Evolutionary conservation across 805 yeast genomes (phyloP).

Genomic region (Monosporozyma solicola): DNA sequence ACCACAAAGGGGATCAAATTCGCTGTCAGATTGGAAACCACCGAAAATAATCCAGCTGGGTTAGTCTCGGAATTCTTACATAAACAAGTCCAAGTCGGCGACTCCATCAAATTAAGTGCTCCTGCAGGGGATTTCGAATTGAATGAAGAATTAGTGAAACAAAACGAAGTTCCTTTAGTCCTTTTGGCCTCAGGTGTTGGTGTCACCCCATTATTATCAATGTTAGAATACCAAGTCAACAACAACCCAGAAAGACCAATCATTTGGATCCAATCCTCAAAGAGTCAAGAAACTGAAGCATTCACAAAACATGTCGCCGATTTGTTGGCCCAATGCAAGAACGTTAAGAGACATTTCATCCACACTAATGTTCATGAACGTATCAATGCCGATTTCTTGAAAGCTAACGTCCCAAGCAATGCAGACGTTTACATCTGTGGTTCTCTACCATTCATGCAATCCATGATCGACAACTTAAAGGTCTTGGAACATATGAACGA

Average conservation of each 20-base stretch:
- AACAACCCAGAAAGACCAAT: slow-evolving; percentile 24
- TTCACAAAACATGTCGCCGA: slow-evolving; percentile 20
- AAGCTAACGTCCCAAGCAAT: slow-evolving; percentile 18
- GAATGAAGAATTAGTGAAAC: slow-evolving; percentile 20
- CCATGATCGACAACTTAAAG: slow-evolving; percentile 17
- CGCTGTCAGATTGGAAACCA: slow-evolving; percentile 42
- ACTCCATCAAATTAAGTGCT: slow-evolving; percentile 40
- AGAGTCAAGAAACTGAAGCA: slow-evolving; percentile 17
- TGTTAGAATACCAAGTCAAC: slow-evolving; percentile 33
- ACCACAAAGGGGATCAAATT: slow-evolving; percentile 41
- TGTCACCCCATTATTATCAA: slow-evolving; percentile 53
- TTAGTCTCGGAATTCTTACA: slow-evolving; percentile 44
- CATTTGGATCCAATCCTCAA: slow-evolving; percentile 27
- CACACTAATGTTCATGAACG: slow-evolving; percentile 20
- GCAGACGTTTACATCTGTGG: slow-evolving; percentile 29
- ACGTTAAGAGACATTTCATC: slow-evolving; percentile 11
- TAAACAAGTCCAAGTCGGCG: slow-evolving; percentile 39
- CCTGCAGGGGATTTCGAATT: slow-evolving; percentile 50
- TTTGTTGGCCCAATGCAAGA: slow-evolving; percentile 11
- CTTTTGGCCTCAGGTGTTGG: slow-evolving; percentile 59
- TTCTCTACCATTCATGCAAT: slow-evolving; percentile 23
- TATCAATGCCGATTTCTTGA: slow-evolving; percentile 18
- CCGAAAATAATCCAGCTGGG: slow-evolving; percentile 31
- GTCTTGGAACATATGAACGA: slow-evolving; percentile 17
- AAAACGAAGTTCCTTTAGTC: slow-evolving; percentile 30